Conservation (phyloP, 768 basidiomycete species). For the Leccinum ochraceum region DNA sequence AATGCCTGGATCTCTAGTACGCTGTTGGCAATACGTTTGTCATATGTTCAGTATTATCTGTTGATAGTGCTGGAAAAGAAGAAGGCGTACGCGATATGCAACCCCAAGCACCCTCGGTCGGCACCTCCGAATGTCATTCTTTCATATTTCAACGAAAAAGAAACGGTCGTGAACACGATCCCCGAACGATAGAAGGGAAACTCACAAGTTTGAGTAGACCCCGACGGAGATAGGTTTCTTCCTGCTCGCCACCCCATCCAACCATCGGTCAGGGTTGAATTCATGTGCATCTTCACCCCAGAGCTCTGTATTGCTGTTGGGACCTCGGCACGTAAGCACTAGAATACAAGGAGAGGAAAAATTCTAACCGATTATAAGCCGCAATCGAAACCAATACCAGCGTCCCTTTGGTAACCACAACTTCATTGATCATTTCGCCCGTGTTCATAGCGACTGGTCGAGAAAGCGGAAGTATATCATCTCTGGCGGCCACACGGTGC, state of each 20-base stretch:
- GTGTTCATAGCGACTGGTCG: conserved; percentile 47
- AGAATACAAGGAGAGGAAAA: too few relatives aligned
- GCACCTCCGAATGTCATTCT: conserved; percentile 25
- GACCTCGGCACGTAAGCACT: neutral
- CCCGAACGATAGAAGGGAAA: neutral
- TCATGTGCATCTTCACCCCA: conserved; percentile 35
- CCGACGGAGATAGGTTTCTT: conserved; percentile 27
- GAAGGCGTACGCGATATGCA: neutral
- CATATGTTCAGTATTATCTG: neutral
- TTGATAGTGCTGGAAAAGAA: neutral
- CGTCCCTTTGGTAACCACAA: conserved; percentile 52
- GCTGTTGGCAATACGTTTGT: neutral
- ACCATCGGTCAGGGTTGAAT: conserved; percentile 34
- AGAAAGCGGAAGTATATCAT: conserved; percentile 63
- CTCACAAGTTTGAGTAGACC: conserved; percentile 33
- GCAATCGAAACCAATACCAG: conserved; percentile 48
- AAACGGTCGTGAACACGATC: neutral
- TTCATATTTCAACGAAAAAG: neutral
- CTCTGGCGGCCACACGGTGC: conserved; percentile 48
- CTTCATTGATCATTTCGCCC: conserved; percentile 43
- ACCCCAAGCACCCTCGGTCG: conserved; percentile 26
- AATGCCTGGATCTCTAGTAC: neutral
- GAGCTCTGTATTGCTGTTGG: conserved; percentile 25
- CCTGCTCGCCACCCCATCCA: conserved; percentile 18
- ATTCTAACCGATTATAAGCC: conserved; percentile 51